Evolutionary conservation across 805 yeast genomes (phyloP).

Genomic region (Blastobotrys muscicola): DNA sequence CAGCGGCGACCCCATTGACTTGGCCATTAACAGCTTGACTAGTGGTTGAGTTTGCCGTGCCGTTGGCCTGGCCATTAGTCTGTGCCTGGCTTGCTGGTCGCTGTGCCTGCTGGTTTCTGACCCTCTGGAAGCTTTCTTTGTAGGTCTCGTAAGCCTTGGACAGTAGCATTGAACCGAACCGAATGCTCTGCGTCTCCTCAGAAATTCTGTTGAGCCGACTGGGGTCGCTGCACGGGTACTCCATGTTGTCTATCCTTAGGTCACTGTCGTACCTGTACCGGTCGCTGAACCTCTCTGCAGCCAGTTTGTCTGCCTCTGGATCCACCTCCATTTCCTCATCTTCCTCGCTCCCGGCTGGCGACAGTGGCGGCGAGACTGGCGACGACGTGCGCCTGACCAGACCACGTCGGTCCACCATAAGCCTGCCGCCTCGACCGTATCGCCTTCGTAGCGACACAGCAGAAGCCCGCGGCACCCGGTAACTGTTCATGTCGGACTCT

Average conservation of each 20-base stretch:
- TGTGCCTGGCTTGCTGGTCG: no score
- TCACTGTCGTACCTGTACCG: slow-evolving; percentile 65
- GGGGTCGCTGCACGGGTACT: slow-evolving; percentile 66
- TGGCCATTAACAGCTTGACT: background rate
- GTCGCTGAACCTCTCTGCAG: slow-evolving; percentile 30
- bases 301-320: slow-evolving; percentile 15
- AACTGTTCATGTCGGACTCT: slow-evolving; percentile 14
- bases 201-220: slow-evolving; percentile 73
- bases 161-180: slow-evolving; percentile 86
- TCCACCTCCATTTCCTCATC: slow-evolving; percentile 21
- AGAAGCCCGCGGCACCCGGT: slow-evolving; percentile 19
- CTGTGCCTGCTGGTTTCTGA: no score
- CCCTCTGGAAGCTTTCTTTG: slow-evolving; percentile 61
- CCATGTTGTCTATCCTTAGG: slow-evolving; percentile 32
- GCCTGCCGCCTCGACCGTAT: slow-evolving; percentile 58
- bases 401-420: slow-evolving; percentile 68
- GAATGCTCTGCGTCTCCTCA: slow-evolving; percentile 76
- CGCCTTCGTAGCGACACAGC: slow-evolving; percentile 52
- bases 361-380: slow-evolving; percentile 4
- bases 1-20: background rate
- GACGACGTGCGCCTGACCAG: slow-evolving; percentile 25
- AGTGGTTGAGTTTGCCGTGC: slow-evolving; percentile 6
- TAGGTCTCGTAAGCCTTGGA: slow-evolving; percentile 77
- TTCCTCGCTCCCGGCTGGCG: slow-evolving; percentile 21
- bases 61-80: background rate